Base-by-base conservation (phyloP, 1,284 basidiomycete species). In the Cystobasidiaceae sp. region DNA sequence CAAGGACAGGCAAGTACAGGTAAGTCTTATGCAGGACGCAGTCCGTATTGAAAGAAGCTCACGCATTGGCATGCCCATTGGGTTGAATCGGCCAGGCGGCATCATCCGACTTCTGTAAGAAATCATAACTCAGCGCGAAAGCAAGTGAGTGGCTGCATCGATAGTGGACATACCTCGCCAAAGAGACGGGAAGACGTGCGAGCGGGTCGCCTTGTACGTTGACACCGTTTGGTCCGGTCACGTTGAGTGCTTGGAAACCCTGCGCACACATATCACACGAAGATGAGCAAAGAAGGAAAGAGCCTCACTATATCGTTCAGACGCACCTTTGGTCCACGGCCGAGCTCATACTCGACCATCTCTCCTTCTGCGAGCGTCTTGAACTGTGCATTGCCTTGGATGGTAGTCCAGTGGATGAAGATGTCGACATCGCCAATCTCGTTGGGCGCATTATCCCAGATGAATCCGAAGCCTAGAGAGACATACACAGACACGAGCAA, bases 391-490 rank as follows among this genome's bases (percentile, higher is more conserved):
- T 64, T 52, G 30, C 61, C 61, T 49, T 64, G 61, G 19, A 64
- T 55, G 25, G 61, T 64, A 19, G 61, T 64, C 61, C 61, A 64
- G 39, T 64, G 61, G 15, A 64, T 45, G 27, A 64, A 64, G 21
- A 64, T 64, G 32, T 64, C 61, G n/a, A 64, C 61, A 33, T 64
- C 61, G 13, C 61, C 61, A 56, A 64, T 64, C 33, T 64, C 61
- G 11, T 43, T 43, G 2, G 61, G 51, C n/a, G 39, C 39, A 30
- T 64, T 64, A 33, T 64, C 61, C 61, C 61, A 64, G 43, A 64
- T 56, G 51, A 64, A 64, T 17, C 61, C 61, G 44, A 64, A 64
- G 21, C 61, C 61, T 64, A 19, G 25, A 6, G 28, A 52, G 17
- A 19, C 17, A 7, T 8, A 25, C 4, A 25, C 27, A 49, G 46